These are phyloP conservation scores for Peronosclerospora sorghi DNA, from an alignment of 352 stramenopile species.

Conservation along the genomic window DNA sequence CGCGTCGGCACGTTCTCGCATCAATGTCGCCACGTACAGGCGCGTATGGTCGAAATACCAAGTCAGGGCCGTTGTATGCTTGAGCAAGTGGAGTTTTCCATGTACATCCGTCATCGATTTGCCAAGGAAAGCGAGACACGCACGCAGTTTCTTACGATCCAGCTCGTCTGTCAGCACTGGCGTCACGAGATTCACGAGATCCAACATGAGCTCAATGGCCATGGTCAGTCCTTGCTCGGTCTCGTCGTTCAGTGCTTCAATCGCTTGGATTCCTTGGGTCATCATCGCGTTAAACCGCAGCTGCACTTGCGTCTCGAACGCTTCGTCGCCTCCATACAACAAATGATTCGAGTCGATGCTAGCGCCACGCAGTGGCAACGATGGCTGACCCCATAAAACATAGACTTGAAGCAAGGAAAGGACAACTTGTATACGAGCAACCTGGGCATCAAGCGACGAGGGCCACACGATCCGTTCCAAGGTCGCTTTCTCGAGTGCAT, in stretches of 20 bases:
- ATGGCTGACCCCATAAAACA: constrained; percentile 44
- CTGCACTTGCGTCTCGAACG: constrained; percentile 44
- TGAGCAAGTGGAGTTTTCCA: constrained; percentile 13
- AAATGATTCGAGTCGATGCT: constrained; percentile 80
- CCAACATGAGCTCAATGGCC: constrained; percentile 48
- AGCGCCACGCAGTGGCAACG: constrained; percentile 22
- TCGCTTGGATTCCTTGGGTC: constrained; percentile 37
- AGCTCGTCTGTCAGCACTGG: constrained; percentile 24
- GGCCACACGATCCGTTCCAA: constrained; percentile 32
- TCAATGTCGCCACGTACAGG: constrained; percentile 13
- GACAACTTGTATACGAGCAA: constrained; percentile 26
- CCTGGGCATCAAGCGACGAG: constrained; percentile 4
- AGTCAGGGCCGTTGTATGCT: constrained; percentile 8
- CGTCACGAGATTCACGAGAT: constrained; percentile 41
- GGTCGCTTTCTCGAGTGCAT: constrained; percentile 58
- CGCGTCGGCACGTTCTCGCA: constrained; percentile 5
- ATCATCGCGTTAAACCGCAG: constrained; percentile 33
- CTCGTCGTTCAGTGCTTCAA: constrained; percentile 23
- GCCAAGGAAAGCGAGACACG: constrained; percentile 23
- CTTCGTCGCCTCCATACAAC: constrained; percentile 56
- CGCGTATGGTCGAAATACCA: constrained; percentile 22
- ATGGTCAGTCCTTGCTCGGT: constrained; percentile 5
- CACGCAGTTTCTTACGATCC: constrained; percentile 22
- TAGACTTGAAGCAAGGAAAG: constrained; percentile 45
- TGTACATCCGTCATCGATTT: constrained; percentile 32